A percentile compares a stretch with the other conserved stretches of the same genome.
phyloP scores from a whole-genome alignment of 164 flowering plant species.

The Sedum album region DNA sequence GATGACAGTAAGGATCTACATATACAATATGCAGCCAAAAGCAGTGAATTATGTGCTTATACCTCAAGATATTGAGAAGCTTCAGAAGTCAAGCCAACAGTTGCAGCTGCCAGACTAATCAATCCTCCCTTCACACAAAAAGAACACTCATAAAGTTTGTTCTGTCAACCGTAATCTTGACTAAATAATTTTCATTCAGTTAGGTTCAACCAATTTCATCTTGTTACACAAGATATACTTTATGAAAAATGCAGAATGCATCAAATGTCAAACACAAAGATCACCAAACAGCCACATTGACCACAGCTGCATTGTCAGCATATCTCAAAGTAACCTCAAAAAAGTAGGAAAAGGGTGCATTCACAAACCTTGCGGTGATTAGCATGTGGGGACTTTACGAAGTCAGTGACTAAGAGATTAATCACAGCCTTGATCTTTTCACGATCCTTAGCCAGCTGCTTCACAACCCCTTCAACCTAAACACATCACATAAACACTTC shows the following conservation, averaged over 20 bases:
- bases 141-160: background rate
- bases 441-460: conserved; percentile 64
- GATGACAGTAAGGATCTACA: background rate
- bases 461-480: conserved; percentile 91
- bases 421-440: conserved; percentile 72
- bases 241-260: too few species aligned
- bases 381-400: conserved; percentile 65
- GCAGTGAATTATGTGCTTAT: background rate
- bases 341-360: background rate
- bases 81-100: conserved; percentile 81
- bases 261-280: background rate
- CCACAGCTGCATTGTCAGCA: background rate
- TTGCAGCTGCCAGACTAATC: conserved; percentile 90
- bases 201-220: background rate
- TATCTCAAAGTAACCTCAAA: background rate
- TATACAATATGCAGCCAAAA: background rate
- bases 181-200: background rate
- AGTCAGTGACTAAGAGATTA: conserved; percentile 58
- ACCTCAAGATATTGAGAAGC: conserved; percentile 95
- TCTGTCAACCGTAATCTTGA: background rate
- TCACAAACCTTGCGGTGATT: conserved; percentile 77
- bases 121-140: conserved; percentile 64
- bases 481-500: conserved; percentile 5
- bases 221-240: too few species aligned
- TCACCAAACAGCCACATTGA: background rate